Evolutionary conservation across 2,329 filamentous ascomycete species (phyloP).

Genomic region (Aureobasidium vineae): DNA sequence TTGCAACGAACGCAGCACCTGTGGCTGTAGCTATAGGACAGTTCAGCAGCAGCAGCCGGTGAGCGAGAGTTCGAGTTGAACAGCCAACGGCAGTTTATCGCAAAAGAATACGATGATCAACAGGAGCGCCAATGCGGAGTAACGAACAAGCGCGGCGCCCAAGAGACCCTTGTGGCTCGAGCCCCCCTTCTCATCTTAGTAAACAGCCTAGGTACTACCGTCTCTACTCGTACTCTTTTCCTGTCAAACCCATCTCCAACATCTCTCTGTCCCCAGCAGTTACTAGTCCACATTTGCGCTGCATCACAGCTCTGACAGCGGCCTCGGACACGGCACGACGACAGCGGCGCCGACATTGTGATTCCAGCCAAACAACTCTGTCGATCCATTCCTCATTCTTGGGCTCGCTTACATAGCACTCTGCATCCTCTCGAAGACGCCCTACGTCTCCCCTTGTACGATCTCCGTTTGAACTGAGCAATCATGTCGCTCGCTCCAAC

Average conservation of each 20-base stretch:
- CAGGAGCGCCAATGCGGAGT: conserved; percentile 20
- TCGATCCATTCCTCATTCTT: conserved; percentile 25
- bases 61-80: conserved; percentile 2
- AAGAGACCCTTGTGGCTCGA: conserved; percentile 6
- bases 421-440: conserved; percentile 10
- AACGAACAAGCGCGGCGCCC: conserved; percentile 6
- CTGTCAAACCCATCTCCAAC: conserved; percentile 15
- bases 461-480: conserved; percentile 18
- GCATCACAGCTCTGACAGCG: background rate
- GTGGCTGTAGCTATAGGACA: background rate
- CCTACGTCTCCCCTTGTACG: conserved; percentile 4
- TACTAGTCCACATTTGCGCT: conserved; percentile 1
- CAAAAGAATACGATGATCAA: conserved; percentile 20
- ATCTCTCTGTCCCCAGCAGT: conserved; percentile 17
- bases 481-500: conserved; percentile 45
- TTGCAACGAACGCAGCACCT: background rate
- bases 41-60: background rate
- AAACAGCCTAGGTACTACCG: conserved; percentile 6
- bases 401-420: conserved; percentile 23
- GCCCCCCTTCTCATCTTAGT: conserved; percentile 21
- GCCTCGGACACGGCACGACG: background rate
- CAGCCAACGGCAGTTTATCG: conserved; percentile 19
- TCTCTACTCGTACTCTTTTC: conserved; percentile 16
- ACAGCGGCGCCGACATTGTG: background rate
- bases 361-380: background rate